Percentiles rank a stretch among this genome's conserved stretches.
Evolutionary conservation across 306 rosid genomes (phyloP).

Genomic region (Cicer cuneatum): DNA sequence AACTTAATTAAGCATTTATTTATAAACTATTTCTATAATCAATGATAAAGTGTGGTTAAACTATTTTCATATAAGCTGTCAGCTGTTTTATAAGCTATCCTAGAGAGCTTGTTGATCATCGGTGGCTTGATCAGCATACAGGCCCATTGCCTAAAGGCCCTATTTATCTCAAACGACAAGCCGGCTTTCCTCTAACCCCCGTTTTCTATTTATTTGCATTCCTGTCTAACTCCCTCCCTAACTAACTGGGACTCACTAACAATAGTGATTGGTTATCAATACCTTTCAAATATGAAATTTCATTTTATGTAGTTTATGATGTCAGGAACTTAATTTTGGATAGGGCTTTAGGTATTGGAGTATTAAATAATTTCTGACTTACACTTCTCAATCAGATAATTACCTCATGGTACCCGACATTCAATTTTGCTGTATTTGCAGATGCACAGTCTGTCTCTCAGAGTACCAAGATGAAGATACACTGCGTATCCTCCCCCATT

Average conservation of each 20-base stretch:
- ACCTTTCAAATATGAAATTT: neutral
- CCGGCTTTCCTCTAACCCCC: neutral
- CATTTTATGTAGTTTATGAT: conserved; percentile 21
- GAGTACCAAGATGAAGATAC: conserved; percentile 78
- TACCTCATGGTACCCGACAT: conserved; percentile 36
- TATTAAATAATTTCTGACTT: conserved; percentile 13
- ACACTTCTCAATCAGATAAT: conserved; percentile 17
- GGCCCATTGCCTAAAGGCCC: neutral
- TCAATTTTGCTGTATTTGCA: conserved; percentile 47
- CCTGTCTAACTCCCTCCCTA: neutral
- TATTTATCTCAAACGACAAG: neutral
- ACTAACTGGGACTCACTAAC: neutral
- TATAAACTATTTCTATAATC: neutral
- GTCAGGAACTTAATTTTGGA: conserved; percentile 25
- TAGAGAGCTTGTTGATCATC: neutral
- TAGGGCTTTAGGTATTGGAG: conserved; percentile 12
- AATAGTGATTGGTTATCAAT: neutral
- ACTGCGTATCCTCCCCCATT: conserved; percentile 84
- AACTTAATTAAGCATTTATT: neutral
- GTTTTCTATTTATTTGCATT: neutral
- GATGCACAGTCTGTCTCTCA: conserved; percentile 86
- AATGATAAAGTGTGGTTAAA: neutral
- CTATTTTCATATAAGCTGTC: neutral
- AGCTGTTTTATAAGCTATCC: neutral
- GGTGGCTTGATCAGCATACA: neutral